Conservation (phyloP, 768 basidiomycete genomes). For the Mycena crocata region DNA sequence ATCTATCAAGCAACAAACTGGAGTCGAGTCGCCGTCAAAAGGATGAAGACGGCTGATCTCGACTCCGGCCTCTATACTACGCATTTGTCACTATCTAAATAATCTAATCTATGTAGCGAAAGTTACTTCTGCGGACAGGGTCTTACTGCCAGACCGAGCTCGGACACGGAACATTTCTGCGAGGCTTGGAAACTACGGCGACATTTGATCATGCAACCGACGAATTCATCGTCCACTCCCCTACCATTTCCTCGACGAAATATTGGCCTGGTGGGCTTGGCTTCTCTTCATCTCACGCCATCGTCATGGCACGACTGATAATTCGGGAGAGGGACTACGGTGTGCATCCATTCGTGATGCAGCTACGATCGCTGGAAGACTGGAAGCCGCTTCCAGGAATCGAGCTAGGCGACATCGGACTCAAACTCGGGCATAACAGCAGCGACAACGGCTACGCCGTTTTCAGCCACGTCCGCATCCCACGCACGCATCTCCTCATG, state of each 20-base stretch:
- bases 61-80: too few relatives aligned
- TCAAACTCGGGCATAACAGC: slow-evolving; percentile 37
- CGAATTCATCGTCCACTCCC: slow-evolving; percentile 42
- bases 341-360: slow-evolving; percentile 41
- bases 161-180: slow-evolving; percentile 42
- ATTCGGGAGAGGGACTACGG: slow-evolving; percentile 33
- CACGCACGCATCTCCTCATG: slow-evolving; percentile 40
- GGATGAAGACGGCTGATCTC: too few relatives aligned
- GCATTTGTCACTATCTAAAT: too few relatives aligned
- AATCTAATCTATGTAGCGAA: too few relatives aligned
- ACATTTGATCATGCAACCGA: slow-evolving; percentile 37
- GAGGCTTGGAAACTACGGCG: slow-evolving; percentile 42
- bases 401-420: slow-evolving; percentile 42
- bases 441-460: slow-evolving; percentile 64
- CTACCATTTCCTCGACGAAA: slow-evolving; percentile 37
- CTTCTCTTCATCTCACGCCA: slow-evolving; percentile 39
- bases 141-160: slow-evolving; percentile 44
- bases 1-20: too few relatives aligned
- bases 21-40: too few relatives aligned
- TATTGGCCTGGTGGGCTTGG: slow-evolving; percentile 43
- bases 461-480: slow-evolving; percentile 70
- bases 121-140: too few relatives aligned
- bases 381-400: slow-evolving; percentile 37
- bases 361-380: slow-evolving; percentile 40
- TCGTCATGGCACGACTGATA: slow-evolving; percentile 41